Conservation (phyloP, 805 yeast species). For the Kodamaea neixiangensis region DNA sequence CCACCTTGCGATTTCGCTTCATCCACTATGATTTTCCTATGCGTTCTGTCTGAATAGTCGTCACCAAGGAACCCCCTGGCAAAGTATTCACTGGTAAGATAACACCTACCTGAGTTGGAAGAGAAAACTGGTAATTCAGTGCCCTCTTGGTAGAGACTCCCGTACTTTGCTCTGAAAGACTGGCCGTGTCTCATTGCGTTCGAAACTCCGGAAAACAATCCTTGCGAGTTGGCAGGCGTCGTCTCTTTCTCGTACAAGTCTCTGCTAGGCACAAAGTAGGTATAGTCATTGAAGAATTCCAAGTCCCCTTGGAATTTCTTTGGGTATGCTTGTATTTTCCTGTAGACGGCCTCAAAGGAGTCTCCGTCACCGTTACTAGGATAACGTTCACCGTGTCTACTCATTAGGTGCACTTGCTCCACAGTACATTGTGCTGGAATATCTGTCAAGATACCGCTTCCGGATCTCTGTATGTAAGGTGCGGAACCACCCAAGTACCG, state of each 20-base stretch:
- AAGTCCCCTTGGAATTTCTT: conserved; percentile 49
- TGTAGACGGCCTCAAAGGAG: conserved; percentile 25
- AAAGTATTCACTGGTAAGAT: conserved; percentile 55
- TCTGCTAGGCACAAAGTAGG: conserved; percentile 45
- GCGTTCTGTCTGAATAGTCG: conserved; percentile 30
- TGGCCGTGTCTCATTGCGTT: conserved; percentile 53
- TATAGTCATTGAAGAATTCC: conserved; percentile 54
- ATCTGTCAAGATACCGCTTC: conserved; percentile 27
- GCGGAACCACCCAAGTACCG: conserved; percentile 28
- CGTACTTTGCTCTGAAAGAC: conserved; percentile 49
- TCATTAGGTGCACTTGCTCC: conserved; percentile 68
- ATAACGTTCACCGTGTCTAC: conserved; percentile 80
- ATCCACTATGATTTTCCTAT: conserved; percentile 42
- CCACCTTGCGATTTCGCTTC: conserved; percentile 55
- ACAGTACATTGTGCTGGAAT: conserved; percentile 47
- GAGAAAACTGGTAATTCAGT: conserved; percentile 51
- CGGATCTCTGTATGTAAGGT: conserved; percentile 28
- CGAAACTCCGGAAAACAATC: conserved; percentile 53
- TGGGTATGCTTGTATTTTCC: conserved; percentile 27
- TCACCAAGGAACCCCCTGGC: conserved; percentile 61
- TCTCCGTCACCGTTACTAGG: conserved; percentile 36
- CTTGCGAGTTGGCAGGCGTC: conserved; percentile 40
- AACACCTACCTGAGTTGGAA: conserved; percentile 55
- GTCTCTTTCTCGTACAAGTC: conserved; percentile 53
- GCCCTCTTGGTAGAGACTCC: conserved; percentile 40